These are phyloP conservation scores for Chlamydomonas sphaeroides DNA, from an alignment of 139 green algal genomes.

Conservation along the genomic window DNA sequence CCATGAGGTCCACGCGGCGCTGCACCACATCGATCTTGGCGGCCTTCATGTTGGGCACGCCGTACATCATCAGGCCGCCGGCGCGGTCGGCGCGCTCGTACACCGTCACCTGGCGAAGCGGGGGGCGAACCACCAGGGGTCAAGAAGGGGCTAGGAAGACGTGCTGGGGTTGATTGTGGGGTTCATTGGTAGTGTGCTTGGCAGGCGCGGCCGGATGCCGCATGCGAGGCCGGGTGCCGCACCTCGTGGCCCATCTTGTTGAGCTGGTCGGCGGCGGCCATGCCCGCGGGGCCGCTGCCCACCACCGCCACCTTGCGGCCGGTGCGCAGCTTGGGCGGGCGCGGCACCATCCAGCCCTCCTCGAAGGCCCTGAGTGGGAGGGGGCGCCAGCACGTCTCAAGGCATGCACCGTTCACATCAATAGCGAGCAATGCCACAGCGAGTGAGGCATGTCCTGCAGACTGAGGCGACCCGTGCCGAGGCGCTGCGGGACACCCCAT, in stretches of 20 bases:
- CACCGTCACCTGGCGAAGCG: constrained; percentile 86
- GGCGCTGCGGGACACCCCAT: too few species aligned
- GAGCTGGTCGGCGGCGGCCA: constrained; percentile 97
- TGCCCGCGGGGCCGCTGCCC: constrained; percentile 88
- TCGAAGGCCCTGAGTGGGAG: constrained; percentile 88
- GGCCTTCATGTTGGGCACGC: constrained; percentile 98
- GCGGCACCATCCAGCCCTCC: constrained; percentile 94
- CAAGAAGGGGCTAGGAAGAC: too few species aligned
- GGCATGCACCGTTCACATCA: too few species aligned
- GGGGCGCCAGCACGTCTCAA: too few species aligned
- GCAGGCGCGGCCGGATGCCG: too few species aligned
- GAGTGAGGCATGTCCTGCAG: too few species aligned
- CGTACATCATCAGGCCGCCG: constrained; percentile 98
- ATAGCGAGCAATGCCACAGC: too few species aligned
- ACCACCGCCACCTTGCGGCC: constrained; percentile 88
- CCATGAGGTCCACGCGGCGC: constrained; percentile 95
- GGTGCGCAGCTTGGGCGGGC: constrained; percentile 83
- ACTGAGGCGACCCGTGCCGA: too few species aligned
- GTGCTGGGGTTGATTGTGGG: too few species aligned
- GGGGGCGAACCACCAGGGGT: too few species aligned
- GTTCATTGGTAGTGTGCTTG: too few species aligned
- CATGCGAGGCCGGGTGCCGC: too few species aligned
- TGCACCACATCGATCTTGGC: constrained; percentile 94
- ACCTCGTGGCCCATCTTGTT: constrained; percentile 93
- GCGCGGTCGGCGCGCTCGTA: constrained; percentile 94